Conservation (phyloP, 768 basidiomycete genomes). For the Lactarius indigo region DNA sequence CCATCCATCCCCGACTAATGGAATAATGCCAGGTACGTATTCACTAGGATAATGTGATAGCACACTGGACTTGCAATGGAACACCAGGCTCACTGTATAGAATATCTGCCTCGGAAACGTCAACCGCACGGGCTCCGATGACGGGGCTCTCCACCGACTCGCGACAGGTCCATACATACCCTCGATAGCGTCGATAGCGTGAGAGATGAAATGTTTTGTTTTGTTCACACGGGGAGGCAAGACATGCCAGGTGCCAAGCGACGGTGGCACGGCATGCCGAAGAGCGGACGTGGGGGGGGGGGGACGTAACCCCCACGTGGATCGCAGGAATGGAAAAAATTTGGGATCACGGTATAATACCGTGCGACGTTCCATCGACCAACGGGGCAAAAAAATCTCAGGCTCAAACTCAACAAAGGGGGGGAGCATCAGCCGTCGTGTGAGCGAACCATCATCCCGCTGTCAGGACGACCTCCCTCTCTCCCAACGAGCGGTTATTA, state of each 20-base stretch:
- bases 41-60: background rate
- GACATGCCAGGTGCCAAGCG: too few species aligned
- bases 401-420: background rate
- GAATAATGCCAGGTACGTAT: background rate
- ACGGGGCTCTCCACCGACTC: background rate
- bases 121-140: background rate
- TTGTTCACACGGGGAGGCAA: too few species aligned
- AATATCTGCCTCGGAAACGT: background rate
- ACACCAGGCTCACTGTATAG: background rate
- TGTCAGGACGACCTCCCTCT: slow-evolving; percentile 10
- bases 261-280: too few species aligned
- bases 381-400: slow-evolving; percentile 12
- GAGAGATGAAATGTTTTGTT: slow-evolving; percentile 1
- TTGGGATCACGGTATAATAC: background rate
- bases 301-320: slow-evolving; percentile 5
- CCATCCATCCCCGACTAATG: background rate
- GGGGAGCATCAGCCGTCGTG: background rate
- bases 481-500: background rate
- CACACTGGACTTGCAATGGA: background rate
- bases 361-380: slow-evolving; percentile 15
- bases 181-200: background rate
- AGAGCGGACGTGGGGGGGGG: background rate
- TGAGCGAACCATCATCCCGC: slow-evolving; percentile 7
- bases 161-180: background rate
- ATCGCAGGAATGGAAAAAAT: background rate